phyloP scores from a whole-genome alignment of 441 rosid species.

The Aquilaria agallochum region DNA sequence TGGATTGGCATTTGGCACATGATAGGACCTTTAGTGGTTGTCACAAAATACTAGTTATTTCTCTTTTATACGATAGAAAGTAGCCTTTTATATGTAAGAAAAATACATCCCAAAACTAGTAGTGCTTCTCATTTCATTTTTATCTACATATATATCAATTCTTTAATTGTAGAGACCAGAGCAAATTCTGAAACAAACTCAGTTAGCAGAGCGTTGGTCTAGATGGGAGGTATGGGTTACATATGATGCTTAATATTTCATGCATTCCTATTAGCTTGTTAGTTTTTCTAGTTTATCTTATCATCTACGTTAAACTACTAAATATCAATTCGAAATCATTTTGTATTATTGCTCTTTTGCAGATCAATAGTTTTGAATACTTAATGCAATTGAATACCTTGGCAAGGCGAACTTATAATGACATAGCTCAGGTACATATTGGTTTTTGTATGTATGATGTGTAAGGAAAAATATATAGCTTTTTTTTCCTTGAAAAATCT shows the following conservation, averaged over 20 bases:
- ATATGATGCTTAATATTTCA: too few species aligned
- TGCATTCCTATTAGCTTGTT: too few species aligned
- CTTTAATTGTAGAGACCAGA: slow-evolving; percentile 72
- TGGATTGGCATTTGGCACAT: not conserved
- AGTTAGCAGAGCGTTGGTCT: slow-evolving; percentile 95
- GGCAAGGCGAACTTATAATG: slow-evolving; percentile 97
- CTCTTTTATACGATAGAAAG: too few species aligned
- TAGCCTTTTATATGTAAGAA: too few species aligned
- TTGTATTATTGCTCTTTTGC: slow-evolving; percentile 25
- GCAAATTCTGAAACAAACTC: slow-evolving; percentile 87
- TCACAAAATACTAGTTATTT: not conserved
- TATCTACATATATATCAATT: not conserved
- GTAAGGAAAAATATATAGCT: not conserved
- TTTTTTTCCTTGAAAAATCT: slow-evolving; percentile 22
- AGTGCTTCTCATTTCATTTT: not conserved
- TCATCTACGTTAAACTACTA: too few species aligned
- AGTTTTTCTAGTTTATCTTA: too few species aligned
- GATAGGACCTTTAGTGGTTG: too few species aligned
- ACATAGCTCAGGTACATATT: slow-evolving; percentile 75
- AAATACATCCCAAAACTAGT: not conserved
- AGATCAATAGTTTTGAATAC: slow-evolving; percentile 97
- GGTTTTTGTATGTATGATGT: not conserved
- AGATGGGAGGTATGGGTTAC: slow-evolving; percentile 82
- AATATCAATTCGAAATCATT: not conserved
- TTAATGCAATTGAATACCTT: slow-evolving; percentile 88